Evolutionary conservation across 495 filamentous ascomycete species (phyloP), one percentile per base, ranked within the genome.

Genomic region (Neurospora hispaniola): DNA sequence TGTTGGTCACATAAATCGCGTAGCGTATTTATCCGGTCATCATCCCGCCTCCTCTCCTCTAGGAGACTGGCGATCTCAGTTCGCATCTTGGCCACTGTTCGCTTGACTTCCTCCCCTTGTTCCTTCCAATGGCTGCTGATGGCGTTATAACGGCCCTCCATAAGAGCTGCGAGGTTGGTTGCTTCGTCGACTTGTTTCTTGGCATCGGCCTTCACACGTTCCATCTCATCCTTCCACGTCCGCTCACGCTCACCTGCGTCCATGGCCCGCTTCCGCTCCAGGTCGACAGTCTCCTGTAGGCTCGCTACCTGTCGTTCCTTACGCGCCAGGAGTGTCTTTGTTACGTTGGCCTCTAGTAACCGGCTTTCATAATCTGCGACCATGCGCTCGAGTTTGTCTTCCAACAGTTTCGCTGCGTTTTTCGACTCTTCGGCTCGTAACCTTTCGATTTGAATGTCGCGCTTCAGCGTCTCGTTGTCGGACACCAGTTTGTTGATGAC

Each of bases 401-500:
- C 89, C 68, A 94, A 85, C 42, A 91, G 85, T 72, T 91, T 92
- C 46, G 92, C 90, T 43, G 88, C 88, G 69, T 91, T 88, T 72
- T 89, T 88, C 14, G 90, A 88, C 71, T 94, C 93, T 71, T 95
- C 92, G 41, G 91, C 86, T 20, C 88, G 87, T 20, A 91, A 85
- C 41, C 87, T 88, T 78, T 94, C 91, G 31, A 94, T 85, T 72
- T 90, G 87, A 71, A 94, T 87, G 74, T 97, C 94, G 48, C 94
- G 89, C 73, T 90, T 93, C 66, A 96, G 83, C 39, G 90, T 88
- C 70, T 97, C 94, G 76, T 95, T 96, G 75, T 98, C 94, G 43
- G 90, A 92, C 82, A 96, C 93, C 42, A 98, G 80, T 71, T 89
- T 89, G 79, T 97, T 94, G 77, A 98, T 97, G 16, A 98, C 94